Evolutionary conservation across 129 eudicot genomes (phyloP).

Genomic region (Escallonia herrerae): DNA sequence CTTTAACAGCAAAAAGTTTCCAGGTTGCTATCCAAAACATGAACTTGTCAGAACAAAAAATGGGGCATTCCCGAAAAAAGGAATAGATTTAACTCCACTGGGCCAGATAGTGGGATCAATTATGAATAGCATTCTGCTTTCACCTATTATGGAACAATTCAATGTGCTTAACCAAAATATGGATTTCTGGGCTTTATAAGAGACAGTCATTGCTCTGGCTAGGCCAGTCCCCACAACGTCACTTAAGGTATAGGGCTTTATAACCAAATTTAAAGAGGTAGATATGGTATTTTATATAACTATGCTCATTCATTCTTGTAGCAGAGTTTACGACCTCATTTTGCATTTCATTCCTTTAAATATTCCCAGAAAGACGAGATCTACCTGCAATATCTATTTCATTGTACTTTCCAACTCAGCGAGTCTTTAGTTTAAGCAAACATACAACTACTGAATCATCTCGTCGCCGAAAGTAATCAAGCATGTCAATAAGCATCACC

Average conservation of each 20-base stretch:
- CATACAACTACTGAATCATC: not conserved
- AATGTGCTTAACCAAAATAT: constrained; percentile 10
- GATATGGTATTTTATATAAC: not conserved
- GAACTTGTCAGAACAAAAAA: constrained; percentile 16
- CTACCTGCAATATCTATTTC: not conserved
- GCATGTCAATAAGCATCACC: not conserved
- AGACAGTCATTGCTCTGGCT: constrained; percentile 10
- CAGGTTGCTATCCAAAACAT: constrained; percentile 18
- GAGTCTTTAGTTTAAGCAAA: not conserved
- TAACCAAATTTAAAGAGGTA: constrained; percentile 6
- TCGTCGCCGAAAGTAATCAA: not conserved
- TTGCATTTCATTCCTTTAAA: too few relatives aligned
- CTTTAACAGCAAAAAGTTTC: constrained; percentile 17
- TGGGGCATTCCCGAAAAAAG: constrained; percentile 5
- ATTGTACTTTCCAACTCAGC: not conserved
- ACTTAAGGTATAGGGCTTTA: not conserved
- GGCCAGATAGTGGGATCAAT: constrained; percentile 19
- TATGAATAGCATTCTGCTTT: constrained; percentile 17
- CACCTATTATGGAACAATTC: constrained; percentile 6
- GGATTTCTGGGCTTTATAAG: constrained; percentile 6
- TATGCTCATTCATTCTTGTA: constrained; percentile 1
- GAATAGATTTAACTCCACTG: not conserved
- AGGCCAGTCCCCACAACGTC: constrained; percentile 1
- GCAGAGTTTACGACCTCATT: too few relatives aligned
- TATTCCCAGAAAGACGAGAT: not conserved